Evolutionary conservation across 2,329 filamentous ascomycete species (phyloP).

Genomic region (Sclerotinia spermophila): DNA sequence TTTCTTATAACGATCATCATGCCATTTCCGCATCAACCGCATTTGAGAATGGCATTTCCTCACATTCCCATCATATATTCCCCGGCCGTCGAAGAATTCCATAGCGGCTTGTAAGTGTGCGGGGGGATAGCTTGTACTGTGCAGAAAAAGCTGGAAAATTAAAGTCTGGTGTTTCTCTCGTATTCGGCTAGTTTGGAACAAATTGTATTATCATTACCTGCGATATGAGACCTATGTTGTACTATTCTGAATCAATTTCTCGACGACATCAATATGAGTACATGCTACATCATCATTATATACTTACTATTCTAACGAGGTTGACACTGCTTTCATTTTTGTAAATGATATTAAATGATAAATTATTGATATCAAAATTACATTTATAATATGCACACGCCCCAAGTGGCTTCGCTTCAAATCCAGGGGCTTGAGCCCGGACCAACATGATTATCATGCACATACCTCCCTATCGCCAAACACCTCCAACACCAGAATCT

Average conservation of each 20-base stretch:
- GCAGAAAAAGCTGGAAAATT: neutral
- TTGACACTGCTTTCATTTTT: neutral
- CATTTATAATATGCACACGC: neutral
- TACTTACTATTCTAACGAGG: neutral
- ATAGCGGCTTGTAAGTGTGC: neutral
- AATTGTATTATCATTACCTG: neutral
- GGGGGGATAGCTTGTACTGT: too few relatives aligned
- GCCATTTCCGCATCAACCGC: neutral
- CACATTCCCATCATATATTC: neutral
- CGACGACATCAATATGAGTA: neutral
- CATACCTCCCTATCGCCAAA: neutral
- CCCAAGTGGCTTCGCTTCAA: neutral
- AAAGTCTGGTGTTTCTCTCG: neutral
- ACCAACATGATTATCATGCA: neutral
- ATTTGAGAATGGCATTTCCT: neutral
- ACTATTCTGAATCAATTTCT: neutral
- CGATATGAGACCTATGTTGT: constrained; percentile 1
- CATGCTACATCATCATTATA: neutral
- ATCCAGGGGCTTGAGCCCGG: neutral
- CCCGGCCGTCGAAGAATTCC: neutral
- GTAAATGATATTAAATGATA: neutral
- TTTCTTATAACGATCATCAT: neutral
- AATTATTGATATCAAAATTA: neutral
- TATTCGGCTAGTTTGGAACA: too few relatives aligned
- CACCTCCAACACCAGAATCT: constrained; percentile 12